Percentiles rank a stretch among this genome's conserved stretches.
These are phyloP conservation scores for Claviceps sp. DNA, from an alignment of 2,329 filamentous ascomycete genomes.

Conservation along the genomic window DNA sequence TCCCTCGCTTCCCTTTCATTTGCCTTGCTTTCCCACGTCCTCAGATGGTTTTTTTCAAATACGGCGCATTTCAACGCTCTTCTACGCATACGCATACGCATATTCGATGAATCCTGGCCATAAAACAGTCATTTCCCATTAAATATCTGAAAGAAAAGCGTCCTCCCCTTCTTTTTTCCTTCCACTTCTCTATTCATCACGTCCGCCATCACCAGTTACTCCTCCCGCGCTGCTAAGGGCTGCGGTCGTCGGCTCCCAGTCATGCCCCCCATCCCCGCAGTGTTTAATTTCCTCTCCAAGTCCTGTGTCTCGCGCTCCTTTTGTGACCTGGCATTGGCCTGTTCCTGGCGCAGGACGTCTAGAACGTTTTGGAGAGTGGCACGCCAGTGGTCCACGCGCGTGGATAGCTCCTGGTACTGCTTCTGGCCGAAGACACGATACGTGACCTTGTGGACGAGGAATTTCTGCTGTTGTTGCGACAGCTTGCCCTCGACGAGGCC, in stretches of 20 bases:
- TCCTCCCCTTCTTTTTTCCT: background rate
- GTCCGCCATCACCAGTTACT: constrained; percentile 36
- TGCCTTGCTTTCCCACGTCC: background rate
- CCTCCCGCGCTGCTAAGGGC: constrained; percentile 30
- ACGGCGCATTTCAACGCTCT: no score
- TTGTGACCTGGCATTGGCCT: constrained; percentile 63
- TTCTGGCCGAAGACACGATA: constrained; percentile 96
- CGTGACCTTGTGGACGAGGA: constrained; percentile 89
- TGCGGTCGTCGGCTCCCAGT: constrained; percentile 20
- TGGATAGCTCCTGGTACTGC: constrained; percentile 93
- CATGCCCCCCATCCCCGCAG: constrained; percentile 22
- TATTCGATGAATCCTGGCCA: background rate
- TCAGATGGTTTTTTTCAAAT: no score
- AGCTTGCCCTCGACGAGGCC: constrained; percentile 94
- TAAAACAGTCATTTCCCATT: background rate
- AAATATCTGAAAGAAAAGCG: background rate
- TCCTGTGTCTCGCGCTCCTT: constrained; percentile 66
- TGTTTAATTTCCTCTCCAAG: constrained; percentile 51
- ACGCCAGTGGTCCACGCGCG: constrained; percentile 83
- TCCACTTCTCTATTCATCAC: background rate
- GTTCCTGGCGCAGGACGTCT: constrained; percentile 64
- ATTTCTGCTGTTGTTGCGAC: constrained; percentile 81
- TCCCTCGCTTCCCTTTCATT: background rate
- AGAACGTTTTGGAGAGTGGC: constrained; percentile 68
- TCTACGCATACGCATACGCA: background rate